Evolutionary conservation across 768 basidiomycete genomes (phyloP).

Genomic region (Amanita polypyramis): DNA sequence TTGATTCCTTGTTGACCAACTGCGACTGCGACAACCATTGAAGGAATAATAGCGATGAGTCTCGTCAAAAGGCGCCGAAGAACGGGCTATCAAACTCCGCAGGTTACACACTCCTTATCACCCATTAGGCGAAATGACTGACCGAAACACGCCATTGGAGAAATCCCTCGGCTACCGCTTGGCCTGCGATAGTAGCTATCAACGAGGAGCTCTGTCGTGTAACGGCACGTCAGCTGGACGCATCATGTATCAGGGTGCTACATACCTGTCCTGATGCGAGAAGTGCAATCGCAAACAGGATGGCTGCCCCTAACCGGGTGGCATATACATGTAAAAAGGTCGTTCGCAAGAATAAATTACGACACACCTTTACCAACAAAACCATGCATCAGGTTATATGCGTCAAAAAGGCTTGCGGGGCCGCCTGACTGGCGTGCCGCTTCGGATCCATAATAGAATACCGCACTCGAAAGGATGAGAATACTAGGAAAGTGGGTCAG

Average conservation of each 20-base stretch:
- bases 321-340: not conserved
- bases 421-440: slow-evolving; percentile 15
- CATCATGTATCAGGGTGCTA: not conserved
- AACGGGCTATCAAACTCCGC: slow-evolving; percentile 36
- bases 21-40: slow-evolving; percentile 65
- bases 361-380: slow-evolving; percentile 56
- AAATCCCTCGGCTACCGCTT: slow-evolving; percentile 86
- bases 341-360: not conserved
- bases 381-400: slow-evolving; percentile 61
- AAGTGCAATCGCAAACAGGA: slow-evolving; percentile 82
- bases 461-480: slow-evolving; percentile 70
- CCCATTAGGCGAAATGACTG: slow-evolving; percentile 4
- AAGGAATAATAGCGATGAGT: slow-evolving; percentile 71
- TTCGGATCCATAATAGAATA: slow-evolving; percentile 50
- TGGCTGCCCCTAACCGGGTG: slow-evolving; percentile 51
- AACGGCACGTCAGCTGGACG: not conserved
- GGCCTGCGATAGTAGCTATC: slow-evolving; percentile 84
- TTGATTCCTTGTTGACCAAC: slow-evolving; percentile 64
- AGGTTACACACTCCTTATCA: slow-evolving; percentile 14
- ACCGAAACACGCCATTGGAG: slow-evolving; percentile 80
- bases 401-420: slow-evolving; percentile 76
- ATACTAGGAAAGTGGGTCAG: slow-evolving; percentile 36
- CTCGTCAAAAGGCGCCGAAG: slow-evolving; percentile 79
- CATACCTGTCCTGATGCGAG: slow-evolving; percentile 70
- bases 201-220: slow-evolving; percentile 61